A percentile compares a stretch with the other conserved stretches of the same genome.
Conservation (phyloP, 352 stramenopile species). For the Phytophthora fragariaefolia region DNA sequence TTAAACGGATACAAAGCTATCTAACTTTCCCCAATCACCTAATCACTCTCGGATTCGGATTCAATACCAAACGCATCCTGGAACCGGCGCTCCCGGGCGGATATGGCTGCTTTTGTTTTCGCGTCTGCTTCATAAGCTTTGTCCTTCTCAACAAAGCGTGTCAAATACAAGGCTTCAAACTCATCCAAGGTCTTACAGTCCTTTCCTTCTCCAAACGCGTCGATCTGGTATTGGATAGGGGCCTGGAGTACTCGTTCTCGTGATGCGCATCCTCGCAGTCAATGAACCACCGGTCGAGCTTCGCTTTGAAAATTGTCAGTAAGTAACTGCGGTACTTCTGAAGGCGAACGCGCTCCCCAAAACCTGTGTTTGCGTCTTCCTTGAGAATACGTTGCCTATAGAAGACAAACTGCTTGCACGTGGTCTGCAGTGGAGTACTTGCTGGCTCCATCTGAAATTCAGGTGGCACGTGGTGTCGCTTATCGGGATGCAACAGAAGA, state of each 20-base stretch:
- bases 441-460: too few species aligned
- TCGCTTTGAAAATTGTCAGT: background rate
- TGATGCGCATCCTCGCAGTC: background rate
- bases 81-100: background rate
- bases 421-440: too few species aligned
- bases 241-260: background rate
- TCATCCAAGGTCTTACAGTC: background rate
- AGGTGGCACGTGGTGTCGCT: too few species aligned
- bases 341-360: background rate
- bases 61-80: background rate
- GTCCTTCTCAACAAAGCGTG: constrained; percentile 9
- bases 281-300: background rate
- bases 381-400: too few species aligned
- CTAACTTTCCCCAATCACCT: too few species aligned
- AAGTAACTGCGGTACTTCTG: background rate
- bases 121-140: background rate
- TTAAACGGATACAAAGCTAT: too few species aligned
- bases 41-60: constrained; percentile 10
- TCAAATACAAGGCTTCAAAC: constrained; percentile 2
- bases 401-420: too few species aligned
- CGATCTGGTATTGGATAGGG: constrained; percentile 7
- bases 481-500: too few species aligned
- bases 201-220: constrained; percentile 5
- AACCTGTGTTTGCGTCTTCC: too few species aligned
- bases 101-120: constrained; percentile 1